A percentile compares a stretch with the other conserved stretches of the same genome.
Evolutionary conservation across 1,139 yeast genomes (phyloP).

Genomic region (Sugiyamaella neomexicana): DNA sequence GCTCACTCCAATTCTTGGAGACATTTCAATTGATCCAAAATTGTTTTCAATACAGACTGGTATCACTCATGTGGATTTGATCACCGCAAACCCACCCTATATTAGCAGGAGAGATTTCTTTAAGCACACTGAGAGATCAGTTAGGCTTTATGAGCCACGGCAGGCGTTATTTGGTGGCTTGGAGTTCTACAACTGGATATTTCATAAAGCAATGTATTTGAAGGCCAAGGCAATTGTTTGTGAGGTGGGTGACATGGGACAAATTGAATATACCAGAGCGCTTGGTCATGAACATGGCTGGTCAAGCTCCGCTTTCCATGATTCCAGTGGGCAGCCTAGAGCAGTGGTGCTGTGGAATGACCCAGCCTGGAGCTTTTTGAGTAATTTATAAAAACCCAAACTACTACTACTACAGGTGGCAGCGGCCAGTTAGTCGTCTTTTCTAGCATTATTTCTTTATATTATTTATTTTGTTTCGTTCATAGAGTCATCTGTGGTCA

Average conservation of each 20-base stretch:
- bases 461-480: constrained; percentile 1
- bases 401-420: too few species aligned
- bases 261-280: constrained; percentile 32
- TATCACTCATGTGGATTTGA: constrained; percentile 44
- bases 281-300: constrained; percentile 33
- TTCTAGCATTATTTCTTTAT: not conserved
- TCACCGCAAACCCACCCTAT: constrained; percentile 90
- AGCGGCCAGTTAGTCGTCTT: too few species aligned
- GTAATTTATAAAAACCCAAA: not conserved
- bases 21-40: constrained; percentile 17
- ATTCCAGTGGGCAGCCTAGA: constrained; percentile 40
- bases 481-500: not conserved
- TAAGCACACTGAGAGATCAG: constrained; percentile 55
- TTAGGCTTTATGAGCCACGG: constrained; percentile 68
- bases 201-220: constrained; percentile 47
- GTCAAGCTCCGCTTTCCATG: constrained; percentile 35
- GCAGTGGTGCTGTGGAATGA: constrained; percentile 41
- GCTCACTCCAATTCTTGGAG: constrained; percentile 14
- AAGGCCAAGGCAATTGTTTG: constrained; percentile 48
- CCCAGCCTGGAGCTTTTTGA: constrained; percentile 28
- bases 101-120: constrained; percentile 54
- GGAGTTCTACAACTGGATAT: constrained; percentile 65
- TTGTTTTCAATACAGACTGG: constrained; percentile 17
- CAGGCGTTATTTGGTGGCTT: constrained; percentile 74
- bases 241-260: constrained; percentile 46